Evolutionary conservation across 2,329 filamentous ascomycete species (phyloP).

Genomic region (Colletotrichum siamense): DNA sequence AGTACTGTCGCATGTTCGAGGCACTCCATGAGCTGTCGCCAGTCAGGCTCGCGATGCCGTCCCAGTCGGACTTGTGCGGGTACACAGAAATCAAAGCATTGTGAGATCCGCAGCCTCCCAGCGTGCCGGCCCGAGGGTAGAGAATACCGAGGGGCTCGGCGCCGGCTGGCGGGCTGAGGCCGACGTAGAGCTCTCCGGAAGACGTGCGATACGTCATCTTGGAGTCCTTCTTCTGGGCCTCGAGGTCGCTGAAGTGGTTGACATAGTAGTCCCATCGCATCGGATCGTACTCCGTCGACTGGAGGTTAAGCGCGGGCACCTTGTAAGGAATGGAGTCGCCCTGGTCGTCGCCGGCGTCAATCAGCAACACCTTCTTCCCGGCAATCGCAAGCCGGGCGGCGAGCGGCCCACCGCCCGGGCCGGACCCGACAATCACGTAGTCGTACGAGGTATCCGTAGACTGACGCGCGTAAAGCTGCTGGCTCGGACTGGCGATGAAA

Average conservation of each 20-base stretch:
- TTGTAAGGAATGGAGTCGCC: conserved; percentile 35
- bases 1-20: conserved; percentile 65
- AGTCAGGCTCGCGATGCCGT: conserved; percentile 61
- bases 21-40: conserved; percentile 64
- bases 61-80: conserved; percentile 64
- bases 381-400: conserved; percentile 61
- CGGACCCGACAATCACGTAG: conserved; percentile 65
- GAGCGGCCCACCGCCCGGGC: conserved; percentile 60
- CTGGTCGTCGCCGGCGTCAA: conserved; percentile 64
- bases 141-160: conserved; percentile 47
- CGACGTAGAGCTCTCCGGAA: conserved; percentile 41
- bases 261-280: conserved; percentile 25
- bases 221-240: conserved; percentile 45
- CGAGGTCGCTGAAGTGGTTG: conserved; percentile 23
- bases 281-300: conserved; percentile 24
- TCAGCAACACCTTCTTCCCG: conserved; percentile 61
- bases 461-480: background rate
- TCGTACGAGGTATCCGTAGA: conserved; percentile 44
- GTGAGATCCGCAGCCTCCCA: conserved; percentile 61
- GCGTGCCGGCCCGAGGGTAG: conserved; percentile 51
- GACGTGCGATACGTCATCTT: conserved; percentile 56
- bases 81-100: conserved; percentile 65
- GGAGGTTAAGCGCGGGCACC: conserved; percentile 29
- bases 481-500: background rate
- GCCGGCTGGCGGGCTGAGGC: conserved; percentile 41